Evolutionary conservation across 2,329 filamentous ascomycete genomes (phyloP).

Genomic region (Fusarium mangiferae): DNA sequence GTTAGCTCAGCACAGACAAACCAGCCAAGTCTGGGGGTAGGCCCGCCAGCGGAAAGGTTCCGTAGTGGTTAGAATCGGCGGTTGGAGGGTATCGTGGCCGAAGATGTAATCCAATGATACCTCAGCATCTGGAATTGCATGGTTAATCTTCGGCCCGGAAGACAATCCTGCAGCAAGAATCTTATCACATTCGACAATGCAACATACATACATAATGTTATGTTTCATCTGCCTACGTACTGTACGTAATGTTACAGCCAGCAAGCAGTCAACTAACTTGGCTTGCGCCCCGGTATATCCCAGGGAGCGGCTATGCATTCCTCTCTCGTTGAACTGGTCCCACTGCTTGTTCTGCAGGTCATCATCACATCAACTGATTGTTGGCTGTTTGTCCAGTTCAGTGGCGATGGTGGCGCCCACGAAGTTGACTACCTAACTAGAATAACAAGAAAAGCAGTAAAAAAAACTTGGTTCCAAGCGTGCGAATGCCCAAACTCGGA

Average conservation of each 20-base stretch:
- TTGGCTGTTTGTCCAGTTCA: not conserved
- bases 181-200: conserved; percentile 22
- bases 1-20: conserved; percentile 7
- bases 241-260: conserved; percentile 21
- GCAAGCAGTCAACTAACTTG: not conserved
- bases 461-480: conserved; percentile 32
- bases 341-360: conserved; percentile 16
- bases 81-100: conserved; percentile 10
- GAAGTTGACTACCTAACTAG: conserved; percentile 2
- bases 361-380: conserved; percentile 17
- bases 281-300: not conserved
- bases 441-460: not conserved
- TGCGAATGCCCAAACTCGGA: conserved; percentile 9
- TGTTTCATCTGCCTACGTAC: conserved; percentile 18
- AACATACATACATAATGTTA: not conserved
- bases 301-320: conserved; percentile 16
- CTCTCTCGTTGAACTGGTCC: conserved; percentile 23
- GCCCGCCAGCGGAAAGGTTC: conserved; percentile 29
- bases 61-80: conserved; percentile 33
- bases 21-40: not conserved
- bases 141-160: conserved; percentile 31
- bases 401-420: conserved; percentile 30
- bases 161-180: conserved; percentile 7
- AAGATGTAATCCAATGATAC: not conserved
- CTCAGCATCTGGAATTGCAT: conserved; percentile 5